phyloP scores from a whole-genome alignment of 805 yeast species.

The Gaillardinia entomophila region DNA sequence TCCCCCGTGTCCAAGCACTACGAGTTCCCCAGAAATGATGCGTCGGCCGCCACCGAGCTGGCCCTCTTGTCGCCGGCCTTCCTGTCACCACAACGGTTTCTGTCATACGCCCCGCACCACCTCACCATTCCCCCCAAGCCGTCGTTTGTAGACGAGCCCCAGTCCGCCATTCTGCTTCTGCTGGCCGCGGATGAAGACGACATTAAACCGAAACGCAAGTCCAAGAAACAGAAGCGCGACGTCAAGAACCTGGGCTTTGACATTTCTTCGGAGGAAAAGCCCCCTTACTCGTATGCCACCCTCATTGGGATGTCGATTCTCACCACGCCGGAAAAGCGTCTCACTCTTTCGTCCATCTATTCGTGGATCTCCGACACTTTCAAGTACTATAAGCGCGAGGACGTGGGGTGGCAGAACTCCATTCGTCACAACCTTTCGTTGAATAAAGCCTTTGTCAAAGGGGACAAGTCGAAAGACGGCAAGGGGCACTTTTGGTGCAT shows the following conservation, averaged over 20 bases:
- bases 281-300: constrained; percentile 92
- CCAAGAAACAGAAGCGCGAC: constrained; percentile 22
- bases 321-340: constrained; percentile 53
- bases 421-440: constrained; percentile 90
- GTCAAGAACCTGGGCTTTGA: constrained; percentile 29
- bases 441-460: constrained; percentile 88
- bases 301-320: constrained; percentile 90
- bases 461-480: constrained; percentile 85
- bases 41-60: constrained; percentile 6
- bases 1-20: constrained; percentile 11
- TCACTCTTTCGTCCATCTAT: constrained; percentile 64
- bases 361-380: constrained; percentile 88
- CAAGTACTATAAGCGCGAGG: constrained; percentile 73
- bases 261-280: constrained; percentile 61
- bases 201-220: constrained; percentile 13
- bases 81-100: constrained; percentile 42
- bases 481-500: constrained; percentile 94
- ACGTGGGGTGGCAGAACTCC: constrained; percentile 96
- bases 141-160: constrained; percentile 5
- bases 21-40: constrained; percentile 1
- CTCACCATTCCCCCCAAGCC: constrained; percentile 6
- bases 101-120: constrained; percentile 3
- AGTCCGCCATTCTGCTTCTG: constrained; percentile 3
- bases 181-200: constrained; percentile 6
- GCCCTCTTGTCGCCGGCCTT: constrained; percentile 36